Conservation (phyloP, 108 stramenopile genomes). For the Cylindrotheca closterium region DNA sequence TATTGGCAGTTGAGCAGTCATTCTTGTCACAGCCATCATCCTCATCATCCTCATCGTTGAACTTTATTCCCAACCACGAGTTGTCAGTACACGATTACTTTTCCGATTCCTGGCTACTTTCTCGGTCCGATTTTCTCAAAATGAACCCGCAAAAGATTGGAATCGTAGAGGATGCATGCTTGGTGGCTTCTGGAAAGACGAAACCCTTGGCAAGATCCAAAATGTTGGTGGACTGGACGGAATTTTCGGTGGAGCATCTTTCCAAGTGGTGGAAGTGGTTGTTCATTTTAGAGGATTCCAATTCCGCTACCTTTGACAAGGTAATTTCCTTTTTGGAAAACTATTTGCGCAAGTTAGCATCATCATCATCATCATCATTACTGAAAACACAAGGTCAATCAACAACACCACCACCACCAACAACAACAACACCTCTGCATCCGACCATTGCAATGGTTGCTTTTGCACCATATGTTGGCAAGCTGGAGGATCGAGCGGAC, state of each 20-base stretch:
- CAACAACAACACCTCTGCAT: not conserved
- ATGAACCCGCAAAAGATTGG: not conserved
- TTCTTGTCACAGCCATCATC: no score
- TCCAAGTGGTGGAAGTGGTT: conserved; percentile 6
- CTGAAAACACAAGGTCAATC: not conserved
- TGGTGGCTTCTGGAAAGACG: not conserved
- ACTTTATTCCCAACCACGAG: not conserved
- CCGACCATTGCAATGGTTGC: conserved; percentile 26
- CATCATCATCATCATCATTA: no score
- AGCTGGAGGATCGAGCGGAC: not conserved
- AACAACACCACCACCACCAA: not conserved
- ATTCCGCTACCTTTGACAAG: not conserved
- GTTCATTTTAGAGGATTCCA: not conserved
- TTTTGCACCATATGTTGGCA: conserved; percentile 15
- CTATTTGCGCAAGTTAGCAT: not conserved
- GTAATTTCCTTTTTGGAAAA: not conserved
- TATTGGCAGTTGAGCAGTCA: no score
- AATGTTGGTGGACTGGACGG: conserved; percentile 8
- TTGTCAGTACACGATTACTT: not conserved
- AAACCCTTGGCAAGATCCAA: not conserved
- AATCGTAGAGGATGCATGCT: not conserved
- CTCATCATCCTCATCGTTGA: no score
- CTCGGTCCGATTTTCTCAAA: not conserved
- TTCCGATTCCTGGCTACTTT: conserved; percentile 1
- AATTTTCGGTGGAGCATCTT: conserved; percentile 10